Evolutionary conservation across 768 basidiomycete genomes (phyloP).

Genomic region (Calvatia gigantea): DNA sequence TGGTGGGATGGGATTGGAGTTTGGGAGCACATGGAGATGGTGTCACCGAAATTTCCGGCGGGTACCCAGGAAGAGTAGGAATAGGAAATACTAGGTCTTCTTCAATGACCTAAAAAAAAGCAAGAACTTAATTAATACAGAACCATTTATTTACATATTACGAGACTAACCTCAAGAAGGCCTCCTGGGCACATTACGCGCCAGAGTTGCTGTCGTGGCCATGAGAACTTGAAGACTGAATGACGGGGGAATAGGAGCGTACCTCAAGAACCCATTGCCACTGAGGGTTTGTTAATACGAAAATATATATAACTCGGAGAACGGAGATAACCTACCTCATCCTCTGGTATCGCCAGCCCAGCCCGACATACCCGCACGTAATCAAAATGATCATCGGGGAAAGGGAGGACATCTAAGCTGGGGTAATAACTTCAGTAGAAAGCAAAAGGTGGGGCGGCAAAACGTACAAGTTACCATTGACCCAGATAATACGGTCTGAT

Average conservation of each 20-base stretch:
- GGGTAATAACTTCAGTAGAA: constrained; percentile 2
- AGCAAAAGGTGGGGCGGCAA: background rate
- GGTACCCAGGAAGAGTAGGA: constrained; percentile 18
- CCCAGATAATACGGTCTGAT: constrained; percentile 55
- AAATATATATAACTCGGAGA: background rate
- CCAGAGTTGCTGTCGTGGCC: constrained; percentile 50
- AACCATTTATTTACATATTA: background rate
- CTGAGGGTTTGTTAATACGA: constrained; percentile 24
- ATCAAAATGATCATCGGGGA: constrained; percentile 54
- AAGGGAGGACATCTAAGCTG: constrained; percentile 66
- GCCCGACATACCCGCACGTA: constrained; percentile 62
- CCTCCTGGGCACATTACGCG: constrained; percentile 64
- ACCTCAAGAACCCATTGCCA: constrained; percentile 70
- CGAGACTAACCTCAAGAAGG: constrained; percentile 53
- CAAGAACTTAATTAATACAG: background rate
- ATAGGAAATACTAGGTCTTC: constrained; percentile 73
- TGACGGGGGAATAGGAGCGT: constrained; percentile 15
- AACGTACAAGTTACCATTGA: constrained; percentile 60
- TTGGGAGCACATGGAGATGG: constrained; percentile 16
- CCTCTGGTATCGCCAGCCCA: constrained; percentile 68
- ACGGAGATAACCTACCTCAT: constrained; percentile 40
- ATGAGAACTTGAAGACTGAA: constrained; percentile 15
- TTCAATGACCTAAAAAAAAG: constrained; percentile 52
- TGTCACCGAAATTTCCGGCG: constrained; percentile 15
- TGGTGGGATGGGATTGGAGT: constrained; percentile 1